Evolutionary conservation across 1,284 basidiomycete genomes (phyloP).

Genomic region (Leccinum glutinopallens): DNA sequence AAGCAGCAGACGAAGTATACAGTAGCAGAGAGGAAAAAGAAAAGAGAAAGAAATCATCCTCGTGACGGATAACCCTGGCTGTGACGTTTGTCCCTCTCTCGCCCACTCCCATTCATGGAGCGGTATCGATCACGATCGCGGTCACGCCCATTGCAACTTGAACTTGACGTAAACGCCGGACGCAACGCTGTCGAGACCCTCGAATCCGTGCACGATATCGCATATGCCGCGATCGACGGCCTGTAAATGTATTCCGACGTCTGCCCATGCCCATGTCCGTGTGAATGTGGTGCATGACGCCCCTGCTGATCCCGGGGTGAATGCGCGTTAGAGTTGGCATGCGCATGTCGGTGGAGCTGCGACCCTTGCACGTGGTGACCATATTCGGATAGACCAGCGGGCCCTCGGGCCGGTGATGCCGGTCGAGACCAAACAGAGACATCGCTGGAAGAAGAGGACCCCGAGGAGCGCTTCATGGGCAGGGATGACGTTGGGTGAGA

Average conservation of each 20-base stretch:
- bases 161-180: slow-evolving; percentile 32
- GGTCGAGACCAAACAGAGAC: slow-evolving; percentile 33
- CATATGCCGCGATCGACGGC: slow-evolving; percentile 35
- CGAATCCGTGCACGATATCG: slow-evolving; percentile 35
- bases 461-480: slow-evolving; percentile 19
- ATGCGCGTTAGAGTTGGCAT: slow-evolving; percentile 8
- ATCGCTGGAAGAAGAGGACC: slow-evolving; percentile 29
- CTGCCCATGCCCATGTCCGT: slow-evolving; percentile 14
- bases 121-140: slow-evolving; percentile 27
- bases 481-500: slow-evolving; percentile 10
- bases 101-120: slow-evolving; percentile 3
- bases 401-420: slow-evolving; percentile 28
- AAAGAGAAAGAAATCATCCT: slow-evolving; percentile 9
- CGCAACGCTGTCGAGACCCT: slow-evolving; percentile 37
- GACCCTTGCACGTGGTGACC: neutral
- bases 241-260: slow-evolving; percentile 31
- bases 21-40: neutral
- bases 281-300: slow-evolving; percentile 11
- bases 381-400: slow-evolving; percentile 16
- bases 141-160: slow-evolving; percentile 22
- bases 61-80: slow-evolving; percentile 19
- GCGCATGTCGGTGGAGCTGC: slow-evolving; percentile 21
- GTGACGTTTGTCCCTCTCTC: slow-evolving; percentile 25
- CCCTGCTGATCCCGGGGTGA: slow-evolving; percentile 24
- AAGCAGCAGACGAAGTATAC: neutral